phyloP scores from a whole-genome alignment of 768 basidiomycete species.

The Galerina marginata region DNA sequence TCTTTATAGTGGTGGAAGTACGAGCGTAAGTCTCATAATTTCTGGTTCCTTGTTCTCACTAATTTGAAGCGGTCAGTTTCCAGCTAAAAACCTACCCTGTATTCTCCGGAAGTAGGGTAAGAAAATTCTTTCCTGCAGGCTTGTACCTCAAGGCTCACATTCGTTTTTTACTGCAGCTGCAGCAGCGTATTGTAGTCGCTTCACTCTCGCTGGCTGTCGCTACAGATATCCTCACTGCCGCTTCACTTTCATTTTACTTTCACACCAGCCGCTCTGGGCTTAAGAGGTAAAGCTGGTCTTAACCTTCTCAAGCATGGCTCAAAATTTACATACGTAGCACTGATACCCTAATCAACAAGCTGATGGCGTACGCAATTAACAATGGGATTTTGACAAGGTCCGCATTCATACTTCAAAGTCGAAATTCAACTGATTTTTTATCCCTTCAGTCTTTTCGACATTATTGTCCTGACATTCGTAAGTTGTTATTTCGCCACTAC shows the following conservation, averaged over 20 bases:
- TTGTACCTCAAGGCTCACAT: not conserved
- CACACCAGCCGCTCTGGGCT: slow-evolving; percentile 5
- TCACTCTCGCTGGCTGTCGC: not conserved
- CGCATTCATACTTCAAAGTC: not conserved
- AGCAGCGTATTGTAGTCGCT: not conserved
- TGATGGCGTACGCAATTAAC: not conserved
- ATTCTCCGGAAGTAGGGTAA: not conserved
- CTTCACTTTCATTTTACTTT: not conserved
- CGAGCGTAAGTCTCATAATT: not conserved
- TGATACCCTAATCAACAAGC: slow-evolving; percentile 1
- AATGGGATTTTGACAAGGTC: slow-evolving; percentile 1
- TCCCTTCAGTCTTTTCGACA: too few species aligned
- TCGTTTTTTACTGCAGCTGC: not conserved
- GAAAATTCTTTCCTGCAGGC: not conserved
- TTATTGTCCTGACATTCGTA: too few species aligned
- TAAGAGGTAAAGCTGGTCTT: not conserved
- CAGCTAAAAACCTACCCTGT: not conserved
- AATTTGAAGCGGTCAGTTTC: not conserved
- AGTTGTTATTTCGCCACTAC: too few species aligned
- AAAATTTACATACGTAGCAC: not conserved
- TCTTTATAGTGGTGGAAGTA: not conserved
- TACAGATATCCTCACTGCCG: slow-evolving; percentile 2
- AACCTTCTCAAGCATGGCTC: not conserved
- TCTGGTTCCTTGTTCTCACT: not conserved
- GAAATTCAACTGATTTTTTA: too few species aligned